Percentiles rank a stretch among this genome's conserved stretches.
Evolutionary conservation across 352 stramenopile species (phyloP).

Genomic region (Globisporangium echinulatum): DNA sequence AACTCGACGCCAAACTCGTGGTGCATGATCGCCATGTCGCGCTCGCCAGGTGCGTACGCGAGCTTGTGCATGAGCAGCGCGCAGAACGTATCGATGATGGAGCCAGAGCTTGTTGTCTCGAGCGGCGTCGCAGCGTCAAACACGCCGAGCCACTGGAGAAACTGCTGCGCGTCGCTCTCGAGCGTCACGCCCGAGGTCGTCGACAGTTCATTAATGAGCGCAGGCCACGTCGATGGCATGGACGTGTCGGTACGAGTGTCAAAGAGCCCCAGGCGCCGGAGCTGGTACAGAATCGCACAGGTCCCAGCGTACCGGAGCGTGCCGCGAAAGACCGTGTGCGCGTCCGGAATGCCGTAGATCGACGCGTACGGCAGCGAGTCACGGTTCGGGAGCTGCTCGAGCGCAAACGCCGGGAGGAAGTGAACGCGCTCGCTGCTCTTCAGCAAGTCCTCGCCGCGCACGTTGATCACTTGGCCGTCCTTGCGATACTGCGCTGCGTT

Average conservation of each 20-base stretch:
- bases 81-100: constrained; percentile 83
- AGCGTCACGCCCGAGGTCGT: constrained; percentile 26
- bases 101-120: constrained; percentile 28
- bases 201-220: constrained; percentile 67
- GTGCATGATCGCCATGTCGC: constrained; percentile 95
- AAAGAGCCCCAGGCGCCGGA: constrained; percentile 89
- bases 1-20: constrained; percentile 86
- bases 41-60: constrained; percentile 83
- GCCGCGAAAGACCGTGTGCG: constrained; percentile 89
- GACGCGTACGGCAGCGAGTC: constrained; percentile 90
- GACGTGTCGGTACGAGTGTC: constrained; percentile 46
- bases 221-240: constrained; percentile 68
- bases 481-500: constrained; percentile 89
- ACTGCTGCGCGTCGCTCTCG: constrained; percentile 48
- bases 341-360: constrained; percentile 93
- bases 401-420: constrained; percentile 87
- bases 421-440: constrained; percentile 75
- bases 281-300: constrained; percentile 86
- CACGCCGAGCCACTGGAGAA: constrained; percentile 75
- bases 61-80: constrained; percentile 86
- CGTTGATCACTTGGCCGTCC: constrained; percentile 77
- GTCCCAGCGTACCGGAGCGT: constrained; percentile 94
- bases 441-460: constrained; percentile 86
- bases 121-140: constrained; percentile 48
- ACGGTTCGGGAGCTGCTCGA: constrained; percentile 95